phyloP scores from a whole-genome alignment of 2,329 filamentous ascomycete genomes.

The Trichoderma asperellum region DNA sequence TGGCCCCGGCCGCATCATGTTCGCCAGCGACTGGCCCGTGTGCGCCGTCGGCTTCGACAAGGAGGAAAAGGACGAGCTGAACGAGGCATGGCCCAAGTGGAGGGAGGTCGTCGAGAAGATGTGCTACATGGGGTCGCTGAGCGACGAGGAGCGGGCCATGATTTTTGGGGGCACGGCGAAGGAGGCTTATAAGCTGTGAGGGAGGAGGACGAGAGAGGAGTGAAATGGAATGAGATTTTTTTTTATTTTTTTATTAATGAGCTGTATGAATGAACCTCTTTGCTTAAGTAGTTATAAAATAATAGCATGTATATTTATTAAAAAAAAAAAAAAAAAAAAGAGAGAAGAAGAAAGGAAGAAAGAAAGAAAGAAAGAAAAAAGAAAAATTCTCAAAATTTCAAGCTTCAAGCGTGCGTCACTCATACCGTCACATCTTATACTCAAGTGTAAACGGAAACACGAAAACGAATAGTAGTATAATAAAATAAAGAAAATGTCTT shows the following conservation, averaged over 20 bases:
- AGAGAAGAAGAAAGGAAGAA: too few species aligned
- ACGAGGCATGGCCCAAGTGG: slow-evolving; percentile 76
- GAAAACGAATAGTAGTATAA: background rate
- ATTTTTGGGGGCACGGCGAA: slow-evolving; percentile 76
- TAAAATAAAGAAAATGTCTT: background rate
- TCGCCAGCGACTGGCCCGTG: slow-evolving; percentile 92
- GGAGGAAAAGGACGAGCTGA: slow-evolving; percentile 29
- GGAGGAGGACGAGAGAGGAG: background rate
- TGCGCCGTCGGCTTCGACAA: slow-evolving; percentile 64
- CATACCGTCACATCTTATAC: background rate
- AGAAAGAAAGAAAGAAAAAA: background rate
- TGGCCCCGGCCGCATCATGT: slow-evolving; percentile 75
- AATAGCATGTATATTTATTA: background rate
- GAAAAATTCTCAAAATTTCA: too few species aligned
- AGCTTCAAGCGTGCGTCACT: background rate
- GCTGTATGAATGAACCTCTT: background rate
- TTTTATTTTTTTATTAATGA: background rate
- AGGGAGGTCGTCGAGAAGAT: slow-evolving; percentile 68
- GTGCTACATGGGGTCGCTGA: slow-evolving; percentile 65
- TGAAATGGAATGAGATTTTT: background rate
- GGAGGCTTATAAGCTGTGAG: slow-evolving; percentile 67
- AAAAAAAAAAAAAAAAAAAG: background rate
- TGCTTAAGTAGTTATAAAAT: background rate
- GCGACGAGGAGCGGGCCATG: slow-evolving; percentile 62
- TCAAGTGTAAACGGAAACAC: background rate